Evolutionary conservation across 257 asterid genomes (phyloP).

Genomic region (Catharanthus roseus): DNA sequence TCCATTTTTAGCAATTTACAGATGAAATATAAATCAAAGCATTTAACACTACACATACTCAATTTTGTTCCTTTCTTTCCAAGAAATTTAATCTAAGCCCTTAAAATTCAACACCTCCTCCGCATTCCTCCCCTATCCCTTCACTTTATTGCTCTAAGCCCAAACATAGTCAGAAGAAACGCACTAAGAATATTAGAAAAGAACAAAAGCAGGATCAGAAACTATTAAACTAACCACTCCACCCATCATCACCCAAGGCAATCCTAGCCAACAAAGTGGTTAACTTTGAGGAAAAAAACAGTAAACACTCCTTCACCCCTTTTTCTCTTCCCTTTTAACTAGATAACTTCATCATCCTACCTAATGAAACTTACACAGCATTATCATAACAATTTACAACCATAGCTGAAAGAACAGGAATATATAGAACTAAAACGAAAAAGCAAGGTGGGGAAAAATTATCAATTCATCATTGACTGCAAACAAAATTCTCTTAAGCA

Average conservation of each 20-base stretch:
- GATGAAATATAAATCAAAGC: no score
- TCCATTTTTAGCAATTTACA: no score
- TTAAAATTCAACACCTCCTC: no score
- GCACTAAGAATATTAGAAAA: neutral
- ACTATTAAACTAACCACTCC: neutral
- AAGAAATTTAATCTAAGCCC: no score
- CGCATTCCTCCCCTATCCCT: neutral
- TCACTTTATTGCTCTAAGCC: neutral
- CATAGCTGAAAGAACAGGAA: no score
- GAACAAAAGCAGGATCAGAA: neutral
- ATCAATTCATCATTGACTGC: no score
- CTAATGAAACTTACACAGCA: neutral
- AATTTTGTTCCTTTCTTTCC: no score
- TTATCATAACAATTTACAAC: no score
- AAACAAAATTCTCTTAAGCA: no score
- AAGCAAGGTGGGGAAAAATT: neutral
- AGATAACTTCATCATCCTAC: neutral
- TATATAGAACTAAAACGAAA: no score
- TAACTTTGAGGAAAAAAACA: no score
- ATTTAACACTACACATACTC: no score
- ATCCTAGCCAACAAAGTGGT: neutral
- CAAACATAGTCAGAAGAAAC: neutral
- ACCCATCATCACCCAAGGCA: neutral
- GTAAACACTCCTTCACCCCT: neutral
- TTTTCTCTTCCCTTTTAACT: neutral